These are phyloP conservation scores for Poa pratensis DNA, from an alignment of 176 grass and related monocot species.

Conservation along the genomic window DNA sequence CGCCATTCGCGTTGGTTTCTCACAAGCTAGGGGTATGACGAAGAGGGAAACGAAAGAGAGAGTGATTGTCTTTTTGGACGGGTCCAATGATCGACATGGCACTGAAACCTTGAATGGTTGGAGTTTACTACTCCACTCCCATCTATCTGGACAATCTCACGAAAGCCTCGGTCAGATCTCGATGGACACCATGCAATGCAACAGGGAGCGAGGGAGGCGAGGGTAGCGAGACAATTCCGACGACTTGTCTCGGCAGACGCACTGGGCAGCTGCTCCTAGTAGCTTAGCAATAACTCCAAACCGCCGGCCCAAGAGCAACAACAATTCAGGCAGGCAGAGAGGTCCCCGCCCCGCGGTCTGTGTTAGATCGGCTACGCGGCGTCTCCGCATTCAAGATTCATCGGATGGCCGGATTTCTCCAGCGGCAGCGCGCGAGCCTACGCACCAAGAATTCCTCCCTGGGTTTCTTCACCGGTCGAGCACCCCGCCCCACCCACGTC, in stretches of 20 bases:
- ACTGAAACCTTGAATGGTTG: conserved; percentile 5
- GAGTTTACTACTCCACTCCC: not conserved
- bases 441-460: not conserved
- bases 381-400: conserved; percentile 40
- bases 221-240: conserved; percentile 38
- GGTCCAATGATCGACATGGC: conserved; percentile 38
- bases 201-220: not conserved
- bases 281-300: conserved; percentile 50
- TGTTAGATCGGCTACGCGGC: too few species aligned
- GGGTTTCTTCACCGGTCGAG: not conserved
- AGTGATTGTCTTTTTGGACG: conserved; percentile 38
- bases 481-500: not conserved
- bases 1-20: too few species aligned
- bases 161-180: not conserved
- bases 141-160: not conserved
- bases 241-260: conserved; percentile 2
- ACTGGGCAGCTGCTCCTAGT: too few species aligned
- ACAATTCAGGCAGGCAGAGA: conserved; percentile 20
- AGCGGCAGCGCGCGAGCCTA: not conserved
- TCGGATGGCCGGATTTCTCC: not conserved
- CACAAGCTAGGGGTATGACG: too few species aligned
- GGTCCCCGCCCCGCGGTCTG: too few species aligned
- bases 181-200: not conserved
- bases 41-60: too few species aligned
- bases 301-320: not conserved